Percentiles rank a stretch among this genome's conserved stretches.
Evolutionary conservation across 805 yeast species (phyloP).

Genomic region (Wickerhamiella azyma): DNA sequence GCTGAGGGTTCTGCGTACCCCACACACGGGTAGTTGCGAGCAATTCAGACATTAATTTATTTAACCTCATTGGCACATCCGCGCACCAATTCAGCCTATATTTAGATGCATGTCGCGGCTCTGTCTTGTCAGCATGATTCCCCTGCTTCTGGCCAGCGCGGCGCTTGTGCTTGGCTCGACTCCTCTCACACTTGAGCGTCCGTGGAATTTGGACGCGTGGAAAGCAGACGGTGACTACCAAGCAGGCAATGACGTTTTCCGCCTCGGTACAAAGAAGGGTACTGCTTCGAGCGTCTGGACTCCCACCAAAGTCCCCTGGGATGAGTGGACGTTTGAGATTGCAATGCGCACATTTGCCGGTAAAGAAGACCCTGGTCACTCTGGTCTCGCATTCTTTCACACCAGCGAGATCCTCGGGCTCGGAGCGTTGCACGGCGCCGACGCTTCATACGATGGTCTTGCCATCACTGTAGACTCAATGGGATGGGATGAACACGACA

Average conservation of each 20-base stretch:
- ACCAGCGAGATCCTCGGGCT: constrained; percentile 17
- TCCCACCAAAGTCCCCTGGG: constrained; percentile 17
- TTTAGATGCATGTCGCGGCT: too few species aligned
- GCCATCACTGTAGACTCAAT: constrained; percentile 28
- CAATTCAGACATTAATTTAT: too few species aligned
- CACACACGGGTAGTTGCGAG: background rate
- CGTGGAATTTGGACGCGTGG: constrained; percentile 12
- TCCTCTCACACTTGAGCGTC: constrained; percentile 10
- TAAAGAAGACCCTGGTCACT: constrained; percentile 21
- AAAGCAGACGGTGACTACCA: constrained; percentile 12
- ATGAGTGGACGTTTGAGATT: constrained; percentile 27
- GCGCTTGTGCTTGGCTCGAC: constrained; percentile 4
- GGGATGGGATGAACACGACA: constrained; percentile 17
- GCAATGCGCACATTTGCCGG: constrained; percentile 22
- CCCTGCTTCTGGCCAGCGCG: background rate
- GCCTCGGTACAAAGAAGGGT: constrained; percentile 12
- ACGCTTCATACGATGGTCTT: constrained; percentile 30
- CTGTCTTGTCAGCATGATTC: constrained; percentile 3
- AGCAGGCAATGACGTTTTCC: constrained; percentile 11
- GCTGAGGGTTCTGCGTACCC: background rate
- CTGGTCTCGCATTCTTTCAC: constrained; percentile 29
- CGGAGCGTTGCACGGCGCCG: constrained; percentile 28
- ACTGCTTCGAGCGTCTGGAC: constrained; percentile 26
- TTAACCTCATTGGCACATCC: too few species aligned
- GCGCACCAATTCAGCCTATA: too few species aligned